Conservation (phyloP, 2,329 filamentous ascomycete species). For the Penicillium hordei region DNA sequence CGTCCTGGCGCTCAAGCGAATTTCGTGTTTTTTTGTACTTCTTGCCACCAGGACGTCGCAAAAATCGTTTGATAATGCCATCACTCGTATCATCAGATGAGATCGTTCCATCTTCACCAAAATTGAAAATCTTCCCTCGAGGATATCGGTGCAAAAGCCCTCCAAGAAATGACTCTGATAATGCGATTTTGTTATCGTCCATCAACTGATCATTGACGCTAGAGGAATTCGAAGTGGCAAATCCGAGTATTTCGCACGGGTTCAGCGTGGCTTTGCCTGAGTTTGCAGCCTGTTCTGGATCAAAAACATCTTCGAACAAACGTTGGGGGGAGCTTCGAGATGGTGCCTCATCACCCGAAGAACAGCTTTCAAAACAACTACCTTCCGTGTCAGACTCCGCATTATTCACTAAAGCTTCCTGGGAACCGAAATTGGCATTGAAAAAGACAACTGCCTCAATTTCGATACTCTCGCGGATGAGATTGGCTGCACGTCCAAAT, state of each 20-base stretch:
- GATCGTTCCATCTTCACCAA: constrained; percentile 41
- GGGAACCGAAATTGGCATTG: constrained; percentile 11
- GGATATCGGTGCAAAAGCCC: constrained; percentile 49
- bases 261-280: constrained; percentile 1
- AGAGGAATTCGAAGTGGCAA: constrained; percentile 9
- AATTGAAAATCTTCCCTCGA: constrained; percentile 49
- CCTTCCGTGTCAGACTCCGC: constrained; percentile 6
- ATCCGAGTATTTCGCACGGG: constrained; percentile 16
- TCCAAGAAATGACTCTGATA: constrained; percentile 45
- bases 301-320: background rate
- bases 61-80: constrained; percentile 5
- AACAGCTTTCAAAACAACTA: constrained; percentile 9
- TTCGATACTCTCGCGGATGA: constrained; percentile 44
- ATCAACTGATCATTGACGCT: constrained; percentile 30
- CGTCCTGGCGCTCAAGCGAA: constrained; percentile 13
- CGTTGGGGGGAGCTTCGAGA: background rate
- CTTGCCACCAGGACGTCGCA: constrained; percentile 2
- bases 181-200: constrained; percentile 15
- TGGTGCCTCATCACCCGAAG: constrained; percentile 12
- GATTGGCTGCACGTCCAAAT: constrained; percentile 45
- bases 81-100: constrained; percentile 24
- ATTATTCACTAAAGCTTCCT: constrained; percentile 4
- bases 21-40: constrained; percentile 14
- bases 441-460: constrained; percentile 39
- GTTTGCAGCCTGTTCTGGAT: background rate